Conservation (phyloP, 2,329 filamentous ascomycete genomes). For the Arachnomyces sp. region DNA sequence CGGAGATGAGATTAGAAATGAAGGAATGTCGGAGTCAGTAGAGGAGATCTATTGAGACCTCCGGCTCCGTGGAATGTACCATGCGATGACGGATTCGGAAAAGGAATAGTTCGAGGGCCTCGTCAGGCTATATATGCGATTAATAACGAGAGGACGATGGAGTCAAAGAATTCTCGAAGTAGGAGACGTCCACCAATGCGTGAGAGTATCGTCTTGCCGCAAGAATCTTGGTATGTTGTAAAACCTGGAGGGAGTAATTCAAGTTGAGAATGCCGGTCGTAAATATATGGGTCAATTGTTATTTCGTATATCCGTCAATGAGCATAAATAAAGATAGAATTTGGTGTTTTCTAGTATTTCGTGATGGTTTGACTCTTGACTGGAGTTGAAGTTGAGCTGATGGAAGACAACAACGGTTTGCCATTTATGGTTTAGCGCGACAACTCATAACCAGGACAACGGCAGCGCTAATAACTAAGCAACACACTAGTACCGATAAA, state of each 20-base stretch:
- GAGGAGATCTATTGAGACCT: constrained; percentile 39
- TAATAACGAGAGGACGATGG: neutral
- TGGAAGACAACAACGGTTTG: constrained; percentile 30
- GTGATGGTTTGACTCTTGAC: no score
- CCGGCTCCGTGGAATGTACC: constrained; percentile 37
- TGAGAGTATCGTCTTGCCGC: no score
- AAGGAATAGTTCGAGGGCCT: neutral
- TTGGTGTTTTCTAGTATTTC: no score
- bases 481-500: neutral
- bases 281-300: no score
- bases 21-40: constrained; percentile 32
- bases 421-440: constrained; percentile 32
- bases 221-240: no score
- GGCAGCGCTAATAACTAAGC: constrained; percentile 19
- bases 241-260: no score
- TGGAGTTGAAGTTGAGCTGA: no score
- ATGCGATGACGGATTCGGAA: constrained; percentile 25
- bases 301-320: no score
- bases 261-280: no score
- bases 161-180: no score
- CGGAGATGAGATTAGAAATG: constrained; percentile 8
- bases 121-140: neutral
- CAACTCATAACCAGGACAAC: constrained; percentile 36
- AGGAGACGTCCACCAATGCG: no score
- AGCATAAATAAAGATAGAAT: no score